Evolutionary conservation across 352 stramenopile genomes (phyloP), one percentile per base, ranked within the genome.

Genomic region (Pythium insidiosum): DNA sequence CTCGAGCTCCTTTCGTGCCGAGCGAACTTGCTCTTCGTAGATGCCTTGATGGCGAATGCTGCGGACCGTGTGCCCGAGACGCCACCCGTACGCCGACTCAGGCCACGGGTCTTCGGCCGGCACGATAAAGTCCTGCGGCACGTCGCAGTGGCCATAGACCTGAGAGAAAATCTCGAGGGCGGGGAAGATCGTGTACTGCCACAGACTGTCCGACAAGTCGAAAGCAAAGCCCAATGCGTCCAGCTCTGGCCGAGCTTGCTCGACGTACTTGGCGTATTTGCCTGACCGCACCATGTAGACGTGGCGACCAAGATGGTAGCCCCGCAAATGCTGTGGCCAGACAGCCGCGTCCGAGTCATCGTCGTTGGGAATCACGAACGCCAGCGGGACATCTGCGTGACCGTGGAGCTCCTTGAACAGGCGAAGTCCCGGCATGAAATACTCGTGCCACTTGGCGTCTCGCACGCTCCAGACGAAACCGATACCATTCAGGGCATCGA

Each of bases 91-190:
- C 0, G 82, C 74, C 19, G 75, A 73, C 30, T 87, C 59, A 0
- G 89, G 84, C 88, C 89, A 98, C 13, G 73, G 55, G 4, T 61
- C 58, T 9, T 53, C 30, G 0, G 61, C 58, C 2, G 92, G 90
- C 1, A 98, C 86, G 21, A 92, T 72, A 68, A 96, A 98, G 22
- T 90, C 78, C 52, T 97, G 84, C 21, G 79, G 76, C 18, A 98
- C 87, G 33, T 96, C 73, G 38, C 95, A 82, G 54, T 98, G 88
- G 29, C 78, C 78, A 44, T 92, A 85, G 20, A 92, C 49, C 12
- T 79, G 53, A 6, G 88, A 75, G 61, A 96, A 98, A 6, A 56
- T 61, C 18, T 87, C 43, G 6, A 98, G 69, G 1, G 86, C 77
- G 11, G 86, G 73, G 43, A 88, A 73, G 43, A 93, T 87, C 7